phyloP scores from a whole-genome alignment of 768 basidiomycete genomes.

The Sarcodon sp. region DNA sequence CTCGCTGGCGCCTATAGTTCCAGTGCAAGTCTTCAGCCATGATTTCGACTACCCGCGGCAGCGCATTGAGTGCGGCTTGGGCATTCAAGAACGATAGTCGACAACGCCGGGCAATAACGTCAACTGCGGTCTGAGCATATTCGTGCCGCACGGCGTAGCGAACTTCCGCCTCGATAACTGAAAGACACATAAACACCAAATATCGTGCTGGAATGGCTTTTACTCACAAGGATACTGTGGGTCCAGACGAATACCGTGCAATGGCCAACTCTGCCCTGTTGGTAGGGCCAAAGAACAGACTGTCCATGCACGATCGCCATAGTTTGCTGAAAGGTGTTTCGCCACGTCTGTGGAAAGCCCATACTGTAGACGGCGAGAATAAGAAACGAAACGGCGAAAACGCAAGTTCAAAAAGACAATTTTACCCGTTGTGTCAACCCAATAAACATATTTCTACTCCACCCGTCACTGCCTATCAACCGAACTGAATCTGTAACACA shows the following conservation, averaged over 20 bases:
- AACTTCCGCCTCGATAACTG: conserved; percentile 88
- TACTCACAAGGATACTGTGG: conserved; percentile 64
- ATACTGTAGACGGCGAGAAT: conserved; percentile 34
- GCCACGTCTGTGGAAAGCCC: conserved; percentile 88
- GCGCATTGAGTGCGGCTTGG: conserved; percentile 68
- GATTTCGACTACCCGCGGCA: conserved; percentile 83
- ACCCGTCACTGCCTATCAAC: conserved; percentile 86
- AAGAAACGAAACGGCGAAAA: background rate
- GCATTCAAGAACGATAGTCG: conserved; percentile 93
- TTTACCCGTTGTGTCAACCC: conserved; percentile 81
- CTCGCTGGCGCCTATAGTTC: conserved; percentile 41
- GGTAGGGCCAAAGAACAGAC: conserved; percentile 72
- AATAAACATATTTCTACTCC: conserved; percentile 96
- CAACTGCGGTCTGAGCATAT: conserved; percentile 85
- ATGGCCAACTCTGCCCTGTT: conserved; percentile 74
- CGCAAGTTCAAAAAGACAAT: conserved; percentile 13
- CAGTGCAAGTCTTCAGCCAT: conserved; percentile 83
- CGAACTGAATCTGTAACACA: conserved; percentile 75
- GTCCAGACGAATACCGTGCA: conserved; percentile 66
- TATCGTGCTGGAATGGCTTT: background rate
- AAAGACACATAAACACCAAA: background rate
- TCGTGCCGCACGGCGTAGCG: conserved; percentile 82
- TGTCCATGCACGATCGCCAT: conserved; percentile 95
- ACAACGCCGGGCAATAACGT: conserved; percentile 86
- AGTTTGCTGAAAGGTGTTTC: conserved; percentile 84